phyloP scores from a whole-genome alignment of 257 asterid genomes.

The Ehretia macrophylla region DNA sequence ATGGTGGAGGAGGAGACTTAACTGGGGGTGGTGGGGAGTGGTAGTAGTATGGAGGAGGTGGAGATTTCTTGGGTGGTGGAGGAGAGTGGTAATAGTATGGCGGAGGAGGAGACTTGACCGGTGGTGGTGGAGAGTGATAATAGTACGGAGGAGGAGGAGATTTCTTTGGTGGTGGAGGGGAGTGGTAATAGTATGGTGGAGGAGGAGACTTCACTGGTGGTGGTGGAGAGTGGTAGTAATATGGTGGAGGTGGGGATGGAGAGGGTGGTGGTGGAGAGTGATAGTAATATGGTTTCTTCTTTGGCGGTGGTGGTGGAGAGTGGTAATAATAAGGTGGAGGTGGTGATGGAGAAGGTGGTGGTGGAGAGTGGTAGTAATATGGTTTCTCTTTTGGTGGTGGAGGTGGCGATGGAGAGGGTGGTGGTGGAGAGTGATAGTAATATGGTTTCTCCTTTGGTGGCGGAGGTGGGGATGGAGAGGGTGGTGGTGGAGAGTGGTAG shows the following conservation, averaged over 20 bases:
- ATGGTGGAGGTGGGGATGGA: constrained; percentile 34
- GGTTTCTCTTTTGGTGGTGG: constrained; percentile 30
- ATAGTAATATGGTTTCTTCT: constrained; percentile 28
- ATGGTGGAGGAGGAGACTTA: constrained; percentile 15
- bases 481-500: constrained; percentile 43
- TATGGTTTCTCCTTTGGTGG: constrained; percentile 29
- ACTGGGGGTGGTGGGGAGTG: constrained; percentile 31
- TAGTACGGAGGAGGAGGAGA: background rate
- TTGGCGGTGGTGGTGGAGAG: constrained; percentile 27
- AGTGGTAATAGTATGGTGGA: constrained; percentile 15
- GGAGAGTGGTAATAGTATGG: constrained; percentile 35
- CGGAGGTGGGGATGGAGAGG: background rate
- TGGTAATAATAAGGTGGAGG: constrained; percentile 17
- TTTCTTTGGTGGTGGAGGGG: constrained; percentile 23
- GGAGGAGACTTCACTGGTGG: constrained; percentile 30
- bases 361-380: constrained; percentile 23
- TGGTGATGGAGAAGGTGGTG: constrained; percentile 23
- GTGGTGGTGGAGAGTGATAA: constrained; percentile 17
- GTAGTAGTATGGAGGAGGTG: constrained; percentile 34
- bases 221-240: constrained; percentile 36
- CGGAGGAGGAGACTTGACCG: background rate
- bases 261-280: constrained; percentile 40
- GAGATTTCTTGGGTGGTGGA: constrained; percentile 34
- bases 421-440: constrained; percentile 29
- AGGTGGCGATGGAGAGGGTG: constrained; percentile 29